Evolutionary conservation across 176 grass and related monocot species (phyloP), one percentile per base, ranked within the genome.

Genomic region (Alopecurus myosuroides): DNA sequence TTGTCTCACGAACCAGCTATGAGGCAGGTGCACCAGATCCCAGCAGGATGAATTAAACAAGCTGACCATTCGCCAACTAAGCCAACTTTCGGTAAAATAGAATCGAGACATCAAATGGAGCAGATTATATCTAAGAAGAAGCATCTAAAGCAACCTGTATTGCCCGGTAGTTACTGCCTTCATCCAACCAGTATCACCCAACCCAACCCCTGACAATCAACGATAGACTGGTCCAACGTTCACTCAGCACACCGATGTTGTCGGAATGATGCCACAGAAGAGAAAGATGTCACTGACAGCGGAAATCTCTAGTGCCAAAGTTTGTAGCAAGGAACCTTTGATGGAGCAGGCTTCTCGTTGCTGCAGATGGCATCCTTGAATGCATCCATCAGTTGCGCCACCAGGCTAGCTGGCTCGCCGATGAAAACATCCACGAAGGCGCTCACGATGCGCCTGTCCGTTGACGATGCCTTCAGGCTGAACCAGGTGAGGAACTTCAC

Each of bases 401-500:
- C 95, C 75, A 98, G 74, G 85, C 90, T 91, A 3, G 84, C 75
- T 13, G 95, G 95, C 42, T 98, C 95, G 3, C 82, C 75, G 40
- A 93, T 84, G 33, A 98, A 82, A 79, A 83, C 92, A 85, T 93
- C 89, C 14, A 95, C 84, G 19, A 95, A 98, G 36, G 91, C 89
- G 5, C 87, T 84, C 30, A 98, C 95, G 0, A 98, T 88, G 35
- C 92, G 82, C 45, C 95, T 91, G 44, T 98, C 95, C 79, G 93
- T 89, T 19, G 83, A 74, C 34, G 87, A 95, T n/a, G 95, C 95
- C 88, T 98, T 94, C 57, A 98, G 83, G 70, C 95, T 98, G 84
- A 98, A 98, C 95, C 92, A 98, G 42, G 95, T 98, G 50, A 98
- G 92, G 48, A 98, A 98, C 65, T 91, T 93, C 56, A 98, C 88